These are phyloP conservation scores for Yarrowia alimentaria DNA, from an alignment of 805 yeast species.

Conservation along the genomic window DNA sequence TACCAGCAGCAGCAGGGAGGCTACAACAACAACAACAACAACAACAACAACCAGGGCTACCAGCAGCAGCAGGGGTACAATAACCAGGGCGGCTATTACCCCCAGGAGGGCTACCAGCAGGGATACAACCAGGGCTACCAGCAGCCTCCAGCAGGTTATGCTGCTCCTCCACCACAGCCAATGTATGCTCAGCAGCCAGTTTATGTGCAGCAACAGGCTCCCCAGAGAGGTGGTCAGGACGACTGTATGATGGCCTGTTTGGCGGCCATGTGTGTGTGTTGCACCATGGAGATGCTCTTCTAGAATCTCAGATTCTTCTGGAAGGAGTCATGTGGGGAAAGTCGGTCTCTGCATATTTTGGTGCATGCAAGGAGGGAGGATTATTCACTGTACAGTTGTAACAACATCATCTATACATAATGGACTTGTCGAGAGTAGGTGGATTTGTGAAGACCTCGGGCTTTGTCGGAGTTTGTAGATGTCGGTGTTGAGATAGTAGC, in stretches of 20 bases:
- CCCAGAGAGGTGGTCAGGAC: conserved; percentile 26
- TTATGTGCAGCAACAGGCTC: conserved; percentile 32
- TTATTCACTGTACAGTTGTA: too few species aligned
- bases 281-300: conserved; percentile 33
- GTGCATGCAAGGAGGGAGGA: conserved; percentile 1
- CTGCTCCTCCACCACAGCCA: conserved; percentile 30
- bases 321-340: conserved; percentile 2
- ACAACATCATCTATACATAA: too few species aligned
- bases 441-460: too few species aligned
- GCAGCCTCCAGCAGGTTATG: conserved; percentile 27
- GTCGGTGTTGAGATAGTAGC: too few species aligned
- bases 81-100: conserved; percentile 29
- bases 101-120: conserved; percentile 29
- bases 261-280: conserved; percentile 36
- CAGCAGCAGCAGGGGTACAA: conserved; percentile 27
- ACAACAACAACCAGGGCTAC: conserved; percentile 29
- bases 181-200: conserved; percentile 28
- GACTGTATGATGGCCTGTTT: conserved; percentile 32
- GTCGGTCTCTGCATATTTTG: conserved; percentile 1
- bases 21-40: conserved; percentile 1
- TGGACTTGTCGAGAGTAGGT: too few species aligned
- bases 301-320: too few species aligned
- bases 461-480: too few species aligned
- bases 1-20: neutral
- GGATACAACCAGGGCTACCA: conserved; percentile 28